Base-by-base conservation (phyloP, 352 stramenopile species). In the Elongisporangium prolatum region DNA sequence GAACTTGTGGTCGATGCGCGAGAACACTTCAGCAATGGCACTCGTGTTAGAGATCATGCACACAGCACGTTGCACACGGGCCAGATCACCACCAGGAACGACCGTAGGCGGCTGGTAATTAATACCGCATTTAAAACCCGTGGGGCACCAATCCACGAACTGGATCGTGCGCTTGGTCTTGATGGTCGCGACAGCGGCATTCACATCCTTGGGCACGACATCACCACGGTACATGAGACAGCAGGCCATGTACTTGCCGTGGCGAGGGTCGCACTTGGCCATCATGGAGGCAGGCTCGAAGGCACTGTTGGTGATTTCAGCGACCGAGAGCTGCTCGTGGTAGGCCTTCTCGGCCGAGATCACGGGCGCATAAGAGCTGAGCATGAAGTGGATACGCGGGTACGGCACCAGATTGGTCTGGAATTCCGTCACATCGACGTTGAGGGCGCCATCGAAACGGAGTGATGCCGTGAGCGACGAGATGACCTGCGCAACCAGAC, bases 21-120 rank as follows among this genome's bases (percentile, higher is more conserved):
- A 97, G 60, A 99, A 97, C 24, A 98, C 97, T 74, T 99, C 97
- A 50, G 95, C 96, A 71, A 99, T 99, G 57, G 97, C 97, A 34
- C 95, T 99, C 53, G 95, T 99, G 89, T 99, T 99, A 56, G 95
- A 97, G 72, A 99, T 97, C 95, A 99, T 99, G 80, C 95, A 99
- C 66, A 99, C 96, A 21, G 97, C 97, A 63, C 97, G 95, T 79
- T 99, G 96, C 57, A 99, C 96, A 56, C 95, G 90, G 17, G 96
- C 97, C 58, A 99, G 79, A 74, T 99, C 97, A 57, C 97, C 96
- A 60, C 94, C 96, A 2, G 96, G 95, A 54, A 99, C 97, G 38
- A 98, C 93, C 47, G 93, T 98, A 50, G 96, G 97, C 37, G 93
- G 92, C 81, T 99, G 95, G 85, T 98, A 98, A 87, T 99, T 99